Evolutionary conservation across 192 early-diverging fungal genomes (phyloP).

Genomic region (Lunasporangiospora selenospora): DNA sequence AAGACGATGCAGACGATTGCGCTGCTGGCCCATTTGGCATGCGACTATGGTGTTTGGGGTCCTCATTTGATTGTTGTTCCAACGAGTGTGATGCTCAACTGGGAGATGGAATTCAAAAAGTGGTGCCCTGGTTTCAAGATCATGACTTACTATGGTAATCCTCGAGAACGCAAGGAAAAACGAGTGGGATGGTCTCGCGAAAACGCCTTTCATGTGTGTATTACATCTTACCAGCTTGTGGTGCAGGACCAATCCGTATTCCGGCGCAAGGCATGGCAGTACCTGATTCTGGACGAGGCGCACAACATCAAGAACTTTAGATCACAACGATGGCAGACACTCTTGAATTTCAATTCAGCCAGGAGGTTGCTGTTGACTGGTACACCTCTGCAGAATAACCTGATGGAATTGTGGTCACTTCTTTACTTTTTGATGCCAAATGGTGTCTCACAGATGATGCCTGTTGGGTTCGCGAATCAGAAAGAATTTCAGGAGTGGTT

Average conservation of each 20-base stretch:
- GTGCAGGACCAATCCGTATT: constrained; percentile 63
- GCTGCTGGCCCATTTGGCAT: constrained; percentile 70
- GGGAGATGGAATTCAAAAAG: constrained; percentile 75
- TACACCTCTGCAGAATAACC: constrained; percentile 87
- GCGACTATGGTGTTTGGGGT: constrained; percentile 65
- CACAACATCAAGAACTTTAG: constrained; percentile 82
- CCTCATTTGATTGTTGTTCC: constrained; percentile 82
- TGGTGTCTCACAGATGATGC: constrained; percentile 60
- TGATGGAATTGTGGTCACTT: constrained; percentile 90
- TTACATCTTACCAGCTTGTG: constrained; percentile 69
- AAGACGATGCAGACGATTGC: constrained; percentile 76
- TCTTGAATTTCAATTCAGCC: constrained; percentile 72
- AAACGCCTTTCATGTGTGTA: constrained; percentile 68
- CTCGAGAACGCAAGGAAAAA: constrained; percentile 68
- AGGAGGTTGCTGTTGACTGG: constrained; percentile 82
- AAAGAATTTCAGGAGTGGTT: constrained; percentile 91
- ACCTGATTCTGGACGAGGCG: constrained; percentile 72
- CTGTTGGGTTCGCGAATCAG: constrained; percentile 82
- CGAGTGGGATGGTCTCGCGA: constrained; percentile 64
- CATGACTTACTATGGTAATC: constrained; percentile 79
- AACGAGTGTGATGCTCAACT: constrained; percentile 78
- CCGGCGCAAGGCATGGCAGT: constrained; percentile 70
- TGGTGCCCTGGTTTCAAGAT: constrained; percentile 79
- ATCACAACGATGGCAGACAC: constrained; percentile 75
- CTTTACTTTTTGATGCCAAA: constrained; percentile 88